These are phyloP conservation scores for Erodium chrysanthum DNA, from an alignment of 441 rosid genomes.

Conservation along the genomic window DNA sequence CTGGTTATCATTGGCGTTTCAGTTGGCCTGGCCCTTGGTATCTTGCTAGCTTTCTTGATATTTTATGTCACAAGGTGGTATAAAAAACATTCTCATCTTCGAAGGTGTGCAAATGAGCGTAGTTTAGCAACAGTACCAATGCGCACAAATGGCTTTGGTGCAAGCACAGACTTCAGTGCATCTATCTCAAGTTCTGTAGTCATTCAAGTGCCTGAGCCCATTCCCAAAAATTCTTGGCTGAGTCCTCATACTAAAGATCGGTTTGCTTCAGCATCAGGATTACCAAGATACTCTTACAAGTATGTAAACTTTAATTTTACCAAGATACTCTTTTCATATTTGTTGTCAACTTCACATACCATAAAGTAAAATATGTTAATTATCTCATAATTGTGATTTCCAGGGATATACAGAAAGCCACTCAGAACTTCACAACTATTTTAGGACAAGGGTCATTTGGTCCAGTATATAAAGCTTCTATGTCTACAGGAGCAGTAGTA, in stretches of 20 bases:
- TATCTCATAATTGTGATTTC: constrained; percentile 18
- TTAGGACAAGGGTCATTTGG: constrained; percentile 94
- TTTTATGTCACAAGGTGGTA: constrained; percentile 63
- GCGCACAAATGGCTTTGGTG: constrained; percentile 53
- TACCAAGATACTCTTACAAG: constrained; percentile 72
- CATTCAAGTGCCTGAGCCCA: constrained; percentile 23
- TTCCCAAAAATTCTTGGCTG: constrained; percentile 50
- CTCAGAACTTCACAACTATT: constrained; percentile 72
- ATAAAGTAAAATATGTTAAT: background rate
- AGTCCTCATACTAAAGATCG: constrained; percentile 51
- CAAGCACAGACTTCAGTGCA: constrained; percentile 66
- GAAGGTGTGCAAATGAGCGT: constrained; percentile 42
- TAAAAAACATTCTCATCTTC: constrained; percentile 38
- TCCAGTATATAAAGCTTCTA: constrained; percentile 70
- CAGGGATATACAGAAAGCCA: constrained; percentile 95
- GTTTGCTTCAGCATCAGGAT: constrained; percentile 63
- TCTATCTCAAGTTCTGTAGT: constrained; percentile 37
- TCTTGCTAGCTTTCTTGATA: constrained; percentile 54
- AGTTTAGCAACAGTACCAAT: constrained; percentile 50
- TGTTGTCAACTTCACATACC: background rate
- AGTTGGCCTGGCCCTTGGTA: constrained; percentile 64
- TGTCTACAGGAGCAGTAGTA: constrained; percentile 51
- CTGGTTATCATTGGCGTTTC: constrained; percentile 57
- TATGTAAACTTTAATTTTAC: constrained; percentile 25
- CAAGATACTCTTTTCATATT: background rate